Base-by-base conservation (phyloP, 495 filamentous ascomycete species). In the Penicillium diatomitis region DNA sequence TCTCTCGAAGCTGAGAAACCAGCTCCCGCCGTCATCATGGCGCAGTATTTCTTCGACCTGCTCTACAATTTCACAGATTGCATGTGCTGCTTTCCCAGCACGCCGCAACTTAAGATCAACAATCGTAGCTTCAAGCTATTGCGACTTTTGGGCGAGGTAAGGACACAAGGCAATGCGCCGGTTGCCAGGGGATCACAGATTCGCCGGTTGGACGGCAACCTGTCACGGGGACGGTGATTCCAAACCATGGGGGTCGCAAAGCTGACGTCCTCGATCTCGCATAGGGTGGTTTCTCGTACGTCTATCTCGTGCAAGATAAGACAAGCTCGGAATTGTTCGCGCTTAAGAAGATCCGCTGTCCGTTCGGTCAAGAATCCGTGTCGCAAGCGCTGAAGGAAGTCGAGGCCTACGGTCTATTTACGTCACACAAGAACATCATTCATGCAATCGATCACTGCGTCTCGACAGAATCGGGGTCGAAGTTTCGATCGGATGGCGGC, bases 271-370 rank as follows among this genome's bases (percentile, higher is more conserved):
- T 50, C 34, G 37, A 8, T 37, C 42, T 45, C 61, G 4, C 9
- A 33, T 34, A 91, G 82, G 91, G 91, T 65, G 91, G 92, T 50
- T 98, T 97, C 76, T 92, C 87, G 55, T 97, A 97, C 65, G 92
- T 98, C 51, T 98, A 98, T 69, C 86, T 98, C 46, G 92, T 98
- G 32, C 87, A 96, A 78, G 88, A 94, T 61, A 90, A 84, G 38
- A 72, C 77, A 32, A 84, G 78, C 43, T 83, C 85, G 27, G 79
- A 87, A 51, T 78, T 96, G 37, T 95, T 90, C 70, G 92, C 92
- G 5, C 80, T 98, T 32, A 98, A 98, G 70, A 97, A 97, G 72
- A 98, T 98, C 62, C 83, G 91, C 56, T 98, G 88, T 71, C 92
- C 92, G 9, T 96, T 98, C 62, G 92, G 92, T 53, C 84, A 90